Base-by-base conservation (phyloP, 495 filamentous ascomycete species). In the Aspergillus carlsbadensis region DNA sequence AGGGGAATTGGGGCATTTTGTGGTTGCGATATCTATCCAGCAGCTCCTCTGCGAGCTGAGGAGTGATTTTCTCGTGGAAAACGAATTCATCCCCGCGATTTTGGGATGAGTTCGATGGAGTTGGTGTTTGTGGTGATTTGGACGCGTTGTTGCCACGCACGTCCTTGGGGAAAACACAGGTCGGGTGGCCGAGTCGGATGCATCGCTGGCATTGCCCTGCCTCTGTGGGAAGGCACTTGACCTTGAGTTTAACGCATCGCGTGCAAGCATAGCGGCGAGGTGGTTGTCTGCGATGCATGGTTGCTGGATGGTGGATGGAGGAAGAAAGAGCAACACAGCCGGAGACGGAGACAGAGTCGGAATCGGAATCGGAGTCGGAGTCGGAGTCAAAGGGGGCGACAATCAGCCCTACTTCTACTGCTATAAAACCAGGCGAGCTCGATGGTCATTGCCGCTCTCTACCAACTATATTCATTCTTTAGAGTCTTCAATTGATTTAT, bases 191-290 rank as follows among this genome's bases (percentile, higher is more conserved):
- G 26, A 55, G 52, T 24, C 41, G n/a, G 13, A 13, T 15, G 21
- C 52, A 55, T 40, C 52, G 52, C 17, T 55, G 22, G 39, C 52
- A 55, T 8, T n/a, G 5, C 18, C 33, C 33, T 21, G 26, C 6
- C 24, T 22, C 39, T 17, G 35, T 17, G 1, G 52, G 52, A 13
- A 40, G n/a, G 21, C 52, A 55, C 13, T 55, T 54, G 10, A 45
- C 52, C 35, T 54, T 54, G 15, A 54, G 14, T 15, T 54, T 22
- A 5, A 54, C 33, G 21, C 52, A 47, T 55, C 52, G 13, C 11
- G 3, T 21, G 21, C 52, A 55, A 13, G 52, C 42, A 21, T 55
- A 34, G n/a, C 52, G 42, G 10, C 42, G 35, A 6, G 11, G 18
- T n/a, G 26, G 29, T 13, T 22, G 26, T 34, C 26, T 3, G n/a